Evolutionary conservation across 1,284 basidiomycete genomes (phyloP).

Genomic region (Abortiporus biennis): DNA sequence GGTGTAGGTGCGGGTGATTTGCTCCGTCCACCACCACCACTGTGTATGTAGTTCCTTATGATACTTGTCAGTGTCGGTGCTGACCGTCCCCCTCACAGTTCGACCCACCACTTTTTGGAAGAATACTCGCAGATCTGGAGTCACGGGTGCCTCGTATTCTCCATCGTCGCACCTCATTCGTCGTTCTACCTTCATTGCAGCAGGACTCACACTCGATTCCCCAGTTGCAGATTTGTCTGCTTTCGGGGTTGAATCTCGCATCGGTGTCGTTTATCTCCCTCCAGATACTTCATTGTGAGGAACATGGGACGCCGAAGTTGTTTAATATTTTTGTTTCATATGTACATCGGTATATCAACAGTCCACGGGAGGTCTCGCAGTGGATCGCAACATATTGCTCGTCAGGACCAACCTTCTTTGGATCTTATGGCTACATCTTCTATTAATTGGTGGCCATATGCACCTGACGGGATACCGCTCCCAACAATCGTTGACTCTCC

Average conservation of each 20-base stretch:
- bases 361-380: no score
- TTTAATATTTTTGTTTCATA: no score
- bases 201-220: constrained; percentile 55
- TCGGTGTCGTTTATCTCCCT: constrained; percentile 33
- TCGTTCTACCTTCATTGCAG: constrained; percentile 67
- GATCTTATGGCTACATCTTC: constrained; percentile 10
- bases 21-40: constrained; percentile 46
- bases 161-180: constrained; percentile 63
- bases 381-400: neutral
- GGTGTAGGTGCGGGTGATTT: constrained; percentile 23
- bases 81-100: constrained; percentile 26
- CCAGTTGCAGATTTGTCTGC: constrained; percentile 63
- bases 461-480: constrained; percentile 13
- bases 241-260: constrained; percentile 57
- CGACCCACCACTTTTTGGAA: constrained; percentile 74
- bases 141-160: constrained; percentile 59
- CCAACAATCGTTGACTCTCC: no score
- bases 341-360: no score
- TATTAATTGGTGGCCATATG: constrained; percentile 27
- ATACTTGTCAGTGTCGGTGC: neutral
- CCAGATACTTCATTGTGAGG: constrained; percentile 18
- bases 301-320: neutral
- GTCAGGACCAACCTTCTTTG: neutral
- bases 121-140: constrained; percentile 56
- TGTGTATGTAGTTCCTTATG: constrained; percentile 42